A percentile compares a stretch with the other conserved stretches of the same genome.
These are phyloP conservation scores for Millerago galiae DNA, from an alignment of 805 yeast genomes.

Conservation along the genomic window DNA sequence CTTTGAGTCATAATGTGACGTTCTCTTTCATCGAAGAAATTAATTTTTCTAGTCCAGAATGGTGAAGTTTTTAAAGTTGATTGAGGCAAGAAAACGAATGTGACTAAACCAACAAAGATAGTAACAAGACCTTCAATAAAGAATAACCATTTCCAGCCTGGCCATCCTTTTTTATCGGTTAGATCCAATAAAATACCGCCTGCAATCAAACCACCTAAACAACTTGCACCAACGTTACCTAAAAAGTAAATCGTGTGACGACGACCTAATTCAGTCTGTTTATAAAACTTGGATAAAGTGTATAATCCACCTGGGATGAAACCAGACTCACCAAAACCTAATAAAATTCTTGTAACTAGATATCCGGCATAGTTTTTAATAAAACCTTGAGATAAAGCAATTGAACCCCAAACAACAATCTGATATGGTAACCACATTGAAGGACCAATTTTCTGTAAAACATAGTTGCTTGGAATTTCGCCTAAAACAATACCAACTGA, in stretches of 20 bases:
- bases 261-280: background rate
- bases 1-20: background rate
- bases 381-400: background rate
- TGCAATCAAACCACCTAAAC: constrained; percentile 1
- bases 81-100: background rate
- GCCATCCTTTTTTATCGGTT: background rate
- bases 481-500: background rate
- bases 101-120: background rate
- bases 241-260: constrained; percentile 1
- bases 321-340: constrained; percentile 64
- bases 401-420: constrained; percentile 1
- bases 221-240: background rate
- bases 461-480: constrained; percentile 2
- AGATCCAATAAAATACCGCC: constrained; percentile 3
- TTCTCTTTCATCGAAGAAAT: background rate
- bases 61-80: background rate
- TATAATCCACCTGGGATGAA: constrained; percentile 56
- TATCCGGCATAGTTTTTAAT: constrained; percentile 1
- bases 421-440: constrained; percentile 2
- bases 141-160: constrained; percentile 5
- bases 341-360: constrained; percentile 52
- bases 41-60: background rate
- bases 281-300: constrained; percentile 23
- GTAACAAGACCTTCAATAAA: constrained; percentile 4
- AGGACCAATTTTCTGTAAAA: constrained; percentile 2